These are phyloP conservation scores for Penicillium herquei DNA, from an alignment of 495 filamentous ascomycete genomes.

Conservation along the genomic window DNA sequence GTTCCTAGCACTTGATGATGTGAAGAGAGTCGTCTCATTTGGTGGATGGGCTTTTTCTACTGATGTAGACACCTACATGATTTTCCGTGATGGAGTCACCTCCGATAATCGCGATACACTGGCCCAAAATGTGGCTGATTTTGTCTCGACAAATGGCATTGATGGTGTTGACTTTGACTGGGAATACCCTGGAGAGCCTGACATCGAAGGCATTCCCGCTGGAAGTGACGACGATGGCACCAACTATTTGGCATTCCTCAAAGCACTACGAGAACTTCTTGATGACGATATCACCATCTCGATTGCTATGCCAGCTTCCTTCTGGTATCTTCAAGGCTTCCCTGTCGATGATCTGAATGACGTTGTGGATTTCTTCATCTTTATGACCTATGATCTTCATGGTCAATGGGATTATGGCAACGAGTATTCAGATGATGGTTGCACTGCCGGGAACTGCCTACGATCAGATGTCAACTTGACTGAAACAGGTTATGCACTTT, in stretches of 20 bases:
- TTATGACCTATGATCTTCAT: slow-evolving; percentile 40
- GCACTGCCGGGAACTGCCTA: slow-evolving; percentile 24
- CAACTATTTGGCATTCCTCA: slow-evolving; percentile 33
- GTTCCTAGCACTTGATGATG: neutral
- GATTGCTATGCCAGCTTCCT: slow-evolving; percentile 26
- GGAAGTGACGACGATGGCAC: slow-evolving; percentile 23
- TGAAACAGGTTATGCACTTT: slow-evolving; percentile 35
- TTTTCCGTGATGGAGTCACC: slow-evolving; percentile 34
- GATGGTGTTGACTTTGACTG: slow-evolving; percentile 26
- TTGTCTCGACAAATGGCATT: slow-evolving; percentile 26
- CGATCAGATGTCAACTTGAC: slow-evolving; percentile 39
- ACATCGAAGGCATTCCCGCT: slow-evolving; percentile 38
- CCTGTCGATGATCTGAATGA: slow-evolving; percentile 22
- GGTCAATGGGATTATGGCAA: slow-evolving; percentile 36
- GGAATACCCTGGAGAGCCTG: slow-evolving; percentile 36
- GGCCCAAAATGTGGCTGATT: slow-evolving; percentile 28
- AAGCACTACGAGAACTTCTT: slow-evolving; percentile 1
- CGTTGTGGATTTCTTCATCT: slow-evolving; percentile 34
- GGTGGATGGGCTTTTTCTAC: slow-evolving; percentile 38
- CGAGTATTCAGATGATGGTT: slow-evolving; percentile 1
- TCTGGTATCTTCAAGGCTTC: slow-evolving; percentile 34
- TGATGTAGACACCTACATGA: slow-evolving; percentile 21
- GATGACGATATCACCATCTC: slow-evolving; percentile 11
- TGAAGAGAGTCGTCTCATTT: slow-evolving; percentile 42
- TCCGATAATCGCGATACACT: slow-evolving; percentile 26